These are phyloP conservation scores for Chionographis japonica DNA, from an alignment of 106 monocot species.

Conservation along the genomic window DNA sequence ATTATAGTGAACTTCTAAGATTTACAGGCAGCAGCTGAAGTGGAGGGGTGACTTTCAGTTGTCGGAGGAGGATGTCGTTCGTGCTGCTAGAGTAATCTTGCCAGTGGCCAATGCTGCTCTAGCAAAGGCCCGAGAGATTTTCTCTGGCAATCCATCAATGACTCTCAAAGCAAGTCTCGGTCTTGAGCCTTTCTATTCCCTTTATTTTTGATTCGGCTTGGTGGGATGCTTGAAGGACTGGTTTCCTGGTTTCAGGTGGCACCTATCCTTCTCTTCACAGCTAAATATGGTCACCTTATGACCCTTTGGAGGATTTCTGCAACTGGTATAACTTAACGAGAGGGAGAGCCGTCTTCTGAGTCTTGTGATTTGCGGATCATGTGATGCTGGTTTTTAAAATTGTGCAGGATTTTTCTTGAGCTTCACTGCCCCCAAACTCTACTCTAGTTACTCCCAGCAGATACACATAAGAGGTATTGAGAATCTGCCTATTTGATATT, in stretches of 20 bases:
- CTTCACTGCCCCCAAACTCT: slow-evolving; percentile 60
- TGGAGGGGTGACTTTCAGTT: slow-evolving; percentile 21
- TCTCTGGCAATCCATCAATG: slow-evolving; percentile 85
- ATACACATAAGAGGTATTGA: slow-evolving; percentile 37
- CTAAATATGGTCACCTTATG: slow-evolving; percentile 55
- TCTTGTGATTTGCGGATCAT: background rate
- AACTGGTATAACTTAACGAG: slow-evolving; percentile 23
- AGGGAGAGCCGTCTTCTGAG: background rate
- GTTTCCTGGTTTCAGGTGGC: slow-evolving; percentile 31
- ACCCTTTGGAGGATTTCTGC: slow-evolving; percentile 55
- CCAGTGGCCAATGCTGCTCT: slow-evolving; percentile 57
- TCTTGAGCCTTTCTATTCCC: background rate
- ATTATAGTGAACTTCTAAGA: background rate
- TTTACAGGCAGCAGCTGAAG: slow-evolving; percentile 52
- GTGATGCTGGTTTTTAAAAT: background rate
- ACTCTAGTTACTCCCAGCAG: slow-evolving; percentile 29
- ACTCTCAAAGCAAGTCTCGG: slow-evolving; percentile 66
- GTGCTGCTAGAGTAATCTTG: slow-evolving; percentile 34
- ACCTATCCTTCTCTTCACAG: slow-evolving; percentile 56
- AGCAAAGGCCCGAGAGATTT: slow-evolving; percentile 42
- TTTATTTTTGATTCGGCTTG: background rate
- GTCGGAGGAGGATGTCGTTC: slow-evolving; percentile 61
- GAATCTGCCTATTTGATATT: background rate
- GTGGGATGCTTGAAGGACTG: background rate
- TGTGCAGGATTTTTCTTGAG: slow-evolving; percentile 52